Percentiles rank a stretch among this genome's conserved stretches.
Conservation (phyloP, 495 filamentous ascomycete species). For the Hypomontagnella monticulosa region DNA sequence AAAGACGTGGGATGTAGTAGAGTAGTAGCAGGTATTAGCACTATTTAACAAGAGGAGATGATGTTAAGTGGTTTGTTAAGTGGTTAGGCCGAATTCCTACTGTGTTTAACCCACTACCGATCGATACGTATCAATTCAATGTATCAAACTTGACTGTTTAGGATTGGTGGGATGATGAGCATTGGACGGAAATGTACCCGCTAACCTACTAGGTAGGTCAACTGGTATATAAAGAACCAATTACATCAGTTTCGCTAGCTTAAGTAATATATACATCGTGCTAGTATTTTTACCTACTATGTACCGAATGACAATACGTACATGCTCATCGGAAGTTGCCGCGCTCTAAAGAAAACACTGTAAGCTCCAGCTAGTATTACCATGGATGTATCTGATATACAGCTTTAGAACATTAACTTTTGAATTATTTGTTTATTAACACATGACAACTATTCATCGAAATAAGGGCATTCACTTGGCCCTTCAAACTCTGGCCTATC, state of each 20-base stretch:
- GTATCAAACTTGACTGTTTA: too few relatives aligned
- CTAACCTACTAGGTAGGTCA: constrained; percentile 11
- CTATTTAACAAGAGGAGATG: too few relatives aligned
- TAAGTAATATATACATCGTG: constrained; percentile 8
- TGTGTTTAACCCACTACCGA: constrained; percentile 2
- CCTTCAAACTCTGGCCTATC: constrained; percentile 15
- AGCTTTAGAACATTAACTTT: too few relatives aligned
- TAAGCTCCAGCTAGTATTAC: too few relatives aligned
- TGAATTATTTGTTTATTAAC: constrained; percentile 34
- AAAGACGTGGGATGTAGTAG: constrained; percentile 26
- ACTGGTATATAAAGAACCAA: constrained; percentile 17
- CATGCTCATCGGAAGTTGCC: too few relatives aligned
- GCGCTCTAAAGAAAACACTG: too few relatives aligned
- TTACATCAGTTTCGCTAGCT: constrained; percentile 5
- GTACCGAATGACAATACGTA: too few relatives aligned
- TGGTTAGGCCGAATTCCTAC: constrained; percentile 9
- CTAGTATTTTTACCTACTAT: too few relatives aligned
- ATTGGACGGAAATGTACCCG: constrained; percentile 22
- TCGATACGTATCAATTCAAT: constrained; percentile 9
- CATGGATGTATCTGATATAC: constrained; percentile 26
- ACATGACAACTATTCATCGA: constrained; percentile 21
- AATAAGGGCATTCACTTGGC: constrained; percentile 13
- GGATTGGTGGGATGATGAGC: too few relatives aligned
- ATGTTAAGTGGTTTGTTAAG: too few relatives aligned
- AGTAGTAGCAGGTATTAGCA: neutral